Base-by-base conservation (phyloP, 2,329 filamentous ascomycete genomes). In the Apiospora marii region DNA sequence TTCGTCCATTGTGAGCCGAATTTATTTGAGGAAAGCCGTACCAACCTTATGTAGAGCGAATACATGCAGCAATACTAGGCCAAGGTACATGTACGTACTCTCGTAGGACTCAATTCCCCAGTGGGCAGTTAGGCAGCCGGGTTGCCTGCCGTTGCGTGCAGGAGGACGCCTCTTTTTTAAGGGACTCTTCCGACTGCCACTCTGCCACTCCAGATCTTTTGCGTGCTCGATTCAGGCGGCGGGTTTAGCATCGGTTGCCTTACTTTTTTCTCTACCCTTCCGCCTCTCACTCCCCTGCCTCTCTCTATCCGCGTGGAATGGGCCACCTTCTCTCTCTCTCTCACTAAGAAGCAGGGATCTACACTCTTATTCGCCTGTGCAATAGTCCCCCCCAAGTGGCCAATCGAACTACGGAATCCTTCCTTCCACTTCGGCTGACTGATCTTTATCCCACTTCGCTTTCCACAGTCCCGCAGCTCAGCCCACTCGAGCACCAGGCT, bases 361-460 rank as follows among this genome's bases (percentile, higher is more conserved):
- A 13, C n/a, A 19, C 13, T 64, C 58, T 64, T 64, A 64, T 64
- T 41, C 34, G 58, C 19, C 34, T 14, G 34, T 64, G 58, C 58
- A 34, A 64, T 64, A 64, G 58, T 41, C 49, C 30, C 58, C 34
- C 58, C 34, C 30, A 37, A 13, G 58, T 64, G 30, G 34, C 30
- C 58, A 41, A 37, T 41, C 34, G 19, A 64, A 61, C 30, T 12
- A 12, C 53, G 30, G 53, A 37, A 34, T 64, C 34, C 34, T 41
- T 64, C 34, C 34, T 24, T 64, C 58, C 34, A 64, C 34, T 64
- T 64, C 34, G 30, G 34, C 58, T 64, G 58, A 41, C 58, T 64
- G 30, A 64, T 64, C 58, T 64, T n/a, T n/a, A 64, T 64, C 58
- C 58, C 58, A 64, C 58, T 64, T 64, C 58, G 34, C 34, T 64